These are phyloP conservation scores for Strigomonas culicis DNA, from an alignment of 208 protist species.

Conservation along the genomic window DNA sequence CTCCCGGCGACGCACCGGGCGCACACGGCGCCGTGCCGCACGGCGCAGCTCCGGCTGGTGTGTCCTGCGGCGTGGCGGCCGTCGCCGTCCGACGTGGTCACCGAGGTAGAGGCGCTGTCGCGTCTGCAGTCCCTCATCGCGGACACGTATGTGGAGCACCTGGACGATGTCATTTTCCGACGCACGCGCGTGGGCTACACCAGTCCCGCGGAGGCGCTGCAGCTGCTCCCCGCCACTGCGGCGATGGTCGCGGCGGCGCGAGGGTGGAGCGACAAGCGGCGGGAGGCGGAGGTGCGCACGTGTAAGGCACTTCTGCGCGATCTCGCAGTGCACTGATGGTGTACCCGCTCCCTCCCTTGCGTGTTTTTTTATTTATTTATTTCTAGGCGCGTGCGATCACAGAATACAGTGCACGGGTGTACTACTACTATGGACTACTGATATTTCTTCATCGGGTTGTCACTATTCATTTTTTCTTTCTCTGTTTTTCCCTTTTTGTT, in stretches of 20 bases:
- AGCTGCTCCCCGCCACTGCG: conserved; percentile 39
- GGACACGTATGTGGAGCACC: conserved; percentile 56
- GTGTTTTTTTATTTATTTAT: conserved; percentile 1
- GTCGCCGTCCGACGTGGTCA: background rate
- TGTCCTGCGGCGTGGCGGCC: conserved; percentile 3
- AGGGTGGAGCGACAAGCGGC: conserved; percentile 32
- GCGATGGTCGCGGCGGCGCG: conserved; percentile 32
- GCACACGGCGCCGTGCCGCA: conserved; percentile 26
- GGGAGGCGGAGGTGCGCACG: conserved; percentile 30
- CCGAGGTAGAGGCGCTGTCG: conserved; percentile 3
- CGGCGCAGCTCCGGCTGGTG: conserved; percentile 21
- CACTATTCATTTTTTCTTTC: background rate
- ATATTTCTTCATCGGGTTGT: conserved; percentile 10
- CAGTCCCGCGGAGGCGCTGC: conserved; percentile 59
- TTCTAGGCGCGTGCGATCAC: background rate
- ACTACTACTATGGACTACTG: no score
- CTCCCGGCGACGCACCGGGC: conserved; percentile 12
- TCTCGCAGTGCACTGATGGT: conserved; percentile 10
- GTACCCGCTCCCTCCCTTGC: background rate
- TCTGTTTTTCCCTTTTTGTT: conserved; percentile 12
- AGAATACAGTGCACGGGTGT: no score
- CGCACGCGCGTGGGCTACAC: conserved; percentile 68
- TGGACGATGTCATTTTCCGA: conserved; percentile 67
- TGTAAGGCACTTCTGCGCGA: conserved; percentile 28
- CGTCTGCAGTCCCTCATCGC: conserved; percentile 25